Percentiles rank a stretch among this genome's conserved stretches.
These are phyloP conservation scores for Galerina sulciceps DNA, from an alignment of 768 basidiomycete genomes.

Conservation along the genomic window DNA sequence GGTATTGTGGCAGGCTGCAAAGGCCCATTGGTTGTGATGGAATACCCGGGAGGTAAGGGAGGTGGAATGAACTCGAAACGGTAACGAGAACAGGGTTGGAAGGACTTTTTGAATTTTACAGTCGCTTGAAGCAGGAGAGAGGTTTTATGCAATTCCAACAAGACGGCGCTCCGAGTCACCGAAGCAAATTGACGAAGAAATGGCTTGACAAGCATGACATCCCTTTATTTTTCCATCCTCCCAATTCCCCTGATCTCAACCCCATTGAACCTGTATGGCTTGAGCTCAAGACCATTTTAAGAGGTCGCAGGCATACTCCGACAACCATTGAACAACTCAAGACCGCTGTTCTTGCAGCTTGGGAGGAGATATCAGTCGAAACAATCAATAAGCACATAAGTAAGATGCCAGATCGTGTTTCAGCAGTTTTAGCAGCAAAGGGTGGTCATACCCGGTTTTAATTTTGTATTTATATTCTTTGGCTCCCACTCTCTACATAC, in stretches of 20 bases:
- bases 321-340: neutral
- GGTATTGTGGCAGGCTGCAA: too few species aligned
- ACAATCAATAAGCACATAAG: too few species aligned
- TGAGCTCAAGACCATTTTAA: slow-evolving; percentile 23
- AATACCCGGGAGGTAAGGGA: too few species aligned
- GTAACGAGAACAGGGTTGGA: too few species aligned
- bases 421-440: too few species aligned
- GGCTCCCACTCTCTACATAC: neutral
- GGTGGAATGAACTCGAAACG: too few species aligned
- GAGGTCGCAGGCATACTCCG: too few species aligned
- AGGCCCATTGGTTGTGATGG: too few species aligned
- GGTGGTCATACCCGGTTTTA: too few species aligned
- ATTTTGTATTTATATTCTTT: neutral
- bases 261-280: slow-evolving; percentile 36
- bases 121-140: neutral
- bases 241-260: slow-evolving; percentile 31
- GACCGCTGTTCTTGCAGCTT: neutral
- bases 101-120: slow-evolving; percentile 14
- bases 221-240: slow-evolving; percentile 26
- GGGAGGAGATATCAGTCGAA: neutral
- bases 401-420: too few species aligned
- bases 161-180: slow-evolving; percentile 27
- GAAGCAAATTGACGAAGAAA: slow-evolving; percentile 17
- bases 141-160: slow-evolving; percentile 21
- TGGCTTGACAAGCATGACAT: slow-evolving; percentile 26